Conservation (phyloP, 2,329 filamentous ascomycete species). For the Fusarium sp. region DNA sequence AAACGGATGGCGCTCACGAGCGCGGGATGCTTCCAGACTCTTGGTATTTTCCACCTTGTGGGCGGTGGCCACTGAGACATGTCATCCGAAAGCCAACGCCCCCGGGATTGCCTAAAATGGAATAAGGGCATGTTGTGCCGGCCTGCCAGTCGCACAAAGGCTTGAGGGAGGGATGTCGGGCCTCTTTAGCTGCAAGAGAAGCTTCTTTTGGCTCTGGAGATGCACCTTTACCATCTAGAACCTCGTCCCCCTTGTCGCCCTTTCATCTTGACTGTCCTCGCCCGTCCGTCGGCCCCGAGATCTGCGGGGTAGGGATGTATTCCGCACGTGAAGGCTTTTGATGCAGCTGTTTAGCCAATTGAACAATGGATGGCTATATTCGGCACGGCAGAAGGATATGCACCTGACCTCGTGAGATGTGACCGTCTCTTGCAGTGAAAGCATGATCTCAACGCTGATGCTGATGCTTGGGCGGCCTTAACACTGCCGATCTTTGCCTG, state of each 20-base stretch:
- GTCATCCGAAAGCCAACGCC: constrained; percentile 1
- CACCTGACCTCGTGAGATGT: constrained; percentile 4
- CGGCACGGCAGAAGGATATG: background rate
- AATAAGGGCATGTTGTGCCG: constrained; percentile 3
- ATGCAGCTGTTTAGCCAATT: background rate
- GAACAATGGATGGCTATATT: background rate
- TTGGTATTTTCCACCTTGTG: background rate
- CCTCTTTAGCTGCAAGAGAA: constrained; percentile 4
- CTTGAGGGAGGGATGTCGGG: background rate
- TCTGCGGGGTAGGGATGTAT: background rate
- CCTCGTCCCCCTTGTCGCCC: background rate
- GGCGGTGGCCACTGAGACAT: background rate
- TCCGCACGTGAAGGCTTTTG: constrained; percentile 9
- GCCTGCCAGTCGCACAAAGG: background rate
- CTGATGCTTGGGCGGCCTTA: background rate
- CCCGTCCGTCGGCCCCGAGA: background rate
- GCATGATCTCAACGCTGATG: background rate
- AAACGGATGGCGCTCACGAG: constrained; percentile 7
- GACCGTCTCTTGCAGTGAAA: background rate
- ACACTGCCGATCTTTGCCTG: constrained; percentile 14
- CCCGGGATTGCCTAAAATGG: constrained; percentile 36
- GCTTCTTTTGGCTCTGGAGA: background rate
- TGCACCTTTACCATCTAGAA: background rate
- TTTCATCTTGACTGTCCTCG: background rate
- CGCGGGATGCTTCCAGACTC: constrained; percentile 18